Evolutionary conservation across 768 basidiomycete genomes (phyloP).

Genomic region (Lactarius trivialis): DNA sequence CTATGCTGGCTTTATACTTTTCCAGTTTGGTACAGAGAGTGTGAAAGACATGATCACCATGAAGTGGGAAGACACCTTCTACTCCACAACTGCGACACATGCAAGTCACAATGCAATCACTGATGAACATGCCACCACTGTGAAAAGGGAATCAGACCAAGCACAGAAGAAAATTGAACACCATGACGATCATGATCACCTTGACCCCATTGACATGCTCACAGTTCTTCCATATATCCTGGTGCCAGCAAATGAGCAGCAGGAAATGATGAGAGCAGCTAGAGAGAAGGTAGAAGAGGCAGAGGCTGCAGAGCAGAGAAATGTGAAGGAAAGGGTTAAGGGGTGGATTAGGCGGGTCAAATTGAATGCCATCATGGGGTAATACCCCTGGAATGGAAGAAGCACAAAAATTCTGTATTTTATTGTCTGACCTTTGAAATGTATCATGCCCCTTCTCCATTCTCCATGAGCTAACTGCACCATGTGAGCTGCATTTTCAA

Average conservation of each 20-base stretch:
- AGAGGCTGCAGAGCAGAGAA: background rate
- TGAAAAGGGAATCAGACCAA: background rate
- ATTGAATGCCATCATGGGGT: no score
- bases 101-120: background rate
- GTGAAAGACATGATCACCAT: background rate
- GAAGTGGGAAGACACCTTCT: background rate
- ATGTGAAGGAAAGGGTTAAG: background rate
- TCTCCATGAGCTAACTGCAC: no score
- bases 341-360: background rate
- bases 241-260: background rate
- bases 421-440: no score
- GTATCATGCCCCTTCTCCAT: no score
- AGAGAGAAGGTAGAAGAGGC: background rate
- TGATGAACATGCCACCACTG: background rate
- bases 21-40: background rate
- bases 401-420: no score
- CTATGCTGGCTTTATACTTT: background rate
- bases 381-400: no score
- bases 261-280: background rate
- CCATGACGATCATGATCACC: no score
- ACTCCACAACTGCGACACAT: background rate
- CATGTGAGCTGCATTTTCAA: no score
- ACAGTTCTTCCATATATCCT: no score
- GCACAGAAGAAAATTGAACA: no score
- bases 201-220: background rate